Evolutionary conservation across 805 yeast genomes (phyloP).

Genomic region (Zygoascus bituminiphila): DNA sequence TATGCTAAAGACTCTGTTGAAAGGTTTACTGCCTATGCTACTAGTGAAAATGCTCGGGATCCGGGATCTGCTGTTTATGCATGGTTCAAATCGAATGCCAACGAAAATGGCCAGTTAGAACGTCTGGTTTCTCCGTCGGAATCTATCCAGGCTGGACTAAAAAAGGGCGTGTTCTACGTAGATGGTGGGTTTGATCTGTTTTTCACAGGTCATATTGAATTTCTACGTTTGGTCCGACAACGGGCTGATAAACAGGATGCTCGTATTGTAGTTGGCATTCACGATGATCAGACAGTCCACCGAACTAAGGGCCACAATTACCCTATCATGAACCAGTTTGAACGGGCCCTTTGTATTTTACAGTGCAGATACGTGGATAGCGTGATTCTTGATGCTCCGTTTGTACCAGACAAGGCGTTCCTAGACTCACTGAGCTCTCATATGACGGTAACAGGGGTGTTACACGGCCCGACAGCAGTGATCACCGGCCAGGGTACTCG

Average conservation of each 20-base stretch:
- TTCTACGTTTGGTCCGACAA: conserved; percentile 43
- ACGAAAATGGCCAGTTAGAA: conserved; percentile 27
- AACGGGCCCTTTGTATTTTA: conserved; percentile 77
- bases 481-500: conserved; percentile 28
- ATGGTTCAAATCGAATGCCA: neutral
- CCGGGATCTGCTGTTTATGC: conserved; percentile 51
- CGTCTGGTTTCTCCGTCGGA: conserved; percentile 17
- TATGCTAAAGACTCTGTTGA: conserved; percentile 31
- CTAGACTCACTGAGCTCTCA: conserved; percentile 20
- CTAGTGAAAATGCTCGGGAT: conserved; percentile 50
- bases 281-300: conserved; percentile 50
- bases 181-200: conserved; percentile 89
- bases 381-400: conserved; percentile 64
- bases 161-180: conserved; percentile 39
- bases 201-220: conserved; percentile 86
- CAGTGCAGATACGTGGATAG: conserved; percentile 84
- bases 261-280: conserved; percentile 58
- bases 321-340: conserved; percentile 83
- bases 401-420: conserved; percentile 36
- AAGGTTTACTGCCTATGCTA: conserved; percentile 48
- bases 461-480: conserved; percentile 51
- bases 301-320: conserved; percentile 51
- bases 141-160: conserved; percentile 8
- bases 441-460: conserved; percentile 33
- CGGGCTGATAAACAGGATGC: conserved; percentile 33